Evolutionary conservation across 2,329 filamentous ascomycete genomes (phyloP), one percentile per base, ranked within the genome.

Genomic region (Nemania diffusa): DNA sequence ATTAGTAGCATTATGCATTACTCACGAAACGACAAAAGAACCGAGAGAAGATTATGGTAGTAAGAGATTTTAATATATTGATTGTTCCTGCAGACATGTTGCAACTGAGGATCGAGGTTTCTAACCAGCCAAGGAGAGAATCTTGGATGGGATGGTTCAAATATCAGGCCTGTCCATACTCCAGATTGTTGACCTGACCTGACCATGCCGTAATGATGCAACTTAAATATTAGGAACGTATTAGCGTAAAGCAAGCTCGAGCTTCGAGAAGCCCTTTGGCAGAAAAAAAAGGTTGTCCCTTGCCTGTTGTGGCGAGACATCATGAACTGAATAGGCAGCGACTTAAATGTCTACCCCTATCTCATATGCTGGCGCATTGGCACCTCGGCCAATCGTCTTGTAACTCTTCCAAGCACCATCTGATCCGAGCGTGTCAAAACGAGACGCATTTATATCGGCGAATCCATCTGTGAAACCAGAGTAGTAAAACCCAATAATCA

Each of bases 401-500:
- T 84, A 86, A 57, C 78, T 82, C 67, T 82, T 80, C 73, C 83
- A 88, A 61, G 81, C 76, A 0, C 85, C 85, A 67, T 87, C 81
- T 1, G 74, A 73, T 20, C 82, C 82, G 78, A 88, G 81, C 1
- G 82, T 82, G 68, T 89, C 87, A 64, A 89, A 89, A 44, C 87
- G 80, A 65, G 82, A 79, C 67, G 77, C 72, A 37, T 81, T 82
- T 74, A 82, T 81, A 29, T 79, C 75, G 65, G 82, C 81, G 51
- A 77, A 74, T 13, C 73, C 73, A 11, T 82, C 79, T 15, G 83
- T 83, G 73, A 78, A 88, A 29, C 88, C 84, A 59, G 93, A 93
- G 66, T 97, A 91, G 81, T 93, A 98, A 83, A 97, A 99, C 1
- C 96, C 96, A 51, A 93, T 88, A 29, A 97, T 84, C 56, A 99